These are phyloP conservation scores for Termitomyces sp. DNA, from an alignment of 768 basidiomycete genomes.

Conservation along the genomic window DNA sequence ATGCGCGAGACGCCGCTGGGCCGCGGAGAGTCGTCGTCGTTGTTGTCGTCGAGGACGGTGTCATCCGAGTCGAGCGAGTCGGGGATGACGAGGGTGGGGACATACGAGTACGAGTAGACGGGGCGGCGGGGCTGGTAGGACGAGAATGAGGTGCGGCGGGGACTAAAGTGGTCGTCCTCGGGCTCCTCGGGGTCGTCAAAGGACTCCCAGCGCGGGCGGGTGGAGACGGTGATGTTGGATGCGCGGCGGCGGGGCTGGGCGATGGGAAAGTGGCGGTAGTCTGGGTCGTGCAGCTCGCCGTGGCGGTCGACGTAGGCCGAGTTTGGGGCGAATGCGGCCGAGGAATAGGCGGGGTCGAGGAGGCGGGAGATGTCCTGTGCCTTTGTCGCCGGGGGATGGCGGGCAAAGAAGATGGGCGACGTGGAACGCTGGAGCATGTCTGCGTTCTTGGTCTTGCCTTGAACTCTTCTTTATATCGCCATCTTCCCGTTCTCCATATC, in stretches of 20 bases:
- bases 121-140: constrained; percentile 9
- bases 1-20: constrained; percentile 21
- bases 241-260: constrained; percentile 15
- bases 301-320: constrained; percentile 54
- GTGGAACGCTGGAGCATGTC: constrained; percentile 11
- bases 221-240: constrained; percentile 2
- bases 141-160: constrained; percentile 6
- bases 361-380: constrained; percentile 49
- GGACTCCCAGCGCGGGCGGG: constrained; percentile 30
- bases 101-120: constrained; percentile 9
- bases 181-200: constrained; percentile 22
- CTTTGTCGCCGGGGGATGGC: constrained; percentile 18
- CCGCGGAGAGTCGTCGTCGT: constrained; percentile 14
- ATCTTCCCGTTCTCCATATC: constrained; percentile 10
- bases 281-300: constrained; percentile 64
- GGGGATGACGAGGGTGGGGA: constrained; percentile 16
- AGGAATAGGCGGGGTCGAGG: constrained; percentile 59
- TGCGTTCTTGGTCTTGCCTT: background rate
- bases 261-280: constrained; percentile 59
- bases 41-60: constrained; percentile 24
- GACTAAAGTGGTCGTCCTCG: constrained; percentile 1
- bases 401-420: constrained; percentile 11
- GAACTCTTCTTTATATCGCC: constrained; percentile 5
- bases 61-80: constrained; percentile 24
- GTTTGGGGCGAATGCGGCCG: constrained; percentile 21